These are phyloP conservation scores for Chionographis japonica DNA, from an alignment of 106 monocot species.

Conservation along the genomic window DNA sequence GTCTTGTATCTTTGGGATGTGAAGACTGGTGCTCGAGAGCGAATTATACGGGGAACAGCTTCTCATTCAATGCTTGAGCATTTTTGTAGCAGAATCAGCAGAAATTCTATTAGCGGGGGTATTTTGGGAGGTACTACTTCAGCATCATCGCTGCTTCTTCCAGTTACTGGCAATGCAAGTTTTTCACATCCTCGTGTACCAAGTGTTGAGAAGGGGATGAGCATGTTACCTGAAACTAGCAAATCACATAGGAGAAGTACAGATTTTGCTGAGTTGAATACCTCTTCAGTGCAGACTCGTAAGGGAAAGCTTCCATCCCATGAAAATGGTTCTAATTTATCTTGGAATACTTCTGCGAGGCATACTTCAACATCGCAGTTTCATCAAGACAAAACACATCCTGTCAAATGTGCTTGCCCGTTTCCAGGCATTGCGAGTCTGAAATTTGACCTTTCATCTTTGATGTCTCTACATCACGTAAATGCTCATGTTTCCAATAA, in stretches of 20 bases:
- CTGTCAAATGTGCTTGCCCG: slow-evolving; percentile 73
- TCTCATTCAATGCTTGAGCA: slow-evolving; percentile 82
- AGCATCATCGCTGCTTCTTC: slow-evolving; percentile 56
- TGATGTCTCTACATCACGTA: slow-evolving; percentile 35
- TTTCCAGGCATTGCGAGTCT: slow-evolving; percentile 72
- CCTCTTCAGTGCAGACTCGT: slow-evolving; percentile 10
- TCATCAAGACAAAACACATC: slow-evolving; percentile 30
- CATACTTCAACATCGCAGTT: slow-evolving; percentile 7
- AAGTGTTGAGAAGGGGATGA: slow-evolving; percentile 16
- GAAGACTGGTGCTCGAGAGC: slow-evolving; percentile 80
- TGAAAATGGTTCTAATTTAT: slow-evolving; percentile 28
- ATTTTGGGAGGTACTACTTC: slow-evolving; percentile 69
- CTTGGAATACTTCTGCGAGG: slow-evolving; percentile 22
- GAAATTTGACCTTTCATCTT: slow-evolving; percentile 74
- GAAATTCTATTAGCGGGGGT: slow-evolving; percentile 39
- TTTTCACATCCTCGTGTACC: slow-evolving; percentile 13
- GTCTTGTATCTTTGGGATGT: slow-evolving; percentile 88
- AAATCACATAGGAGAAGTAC: slow-evolving; percentile 16
- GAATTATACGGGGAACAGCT: slow-evolving; percentile 67
- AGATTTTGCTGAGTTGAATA: slow-evolving; percentile 12
- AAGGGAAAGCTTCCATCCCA: slow-evolving; percentile 22
- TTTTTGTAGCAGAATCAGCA: slow-evolving; percentile 66
- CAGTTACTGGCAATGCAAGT: slow-evolving; percentile 51
- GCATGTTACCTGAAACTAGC: background rate
- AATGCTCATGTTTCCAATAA: slow-evolving; percentile 13